Base-by-base conservation (phyloP, 2,329 filamentous ascomycete species). In the Colletotrichum coccodes region DNA sequence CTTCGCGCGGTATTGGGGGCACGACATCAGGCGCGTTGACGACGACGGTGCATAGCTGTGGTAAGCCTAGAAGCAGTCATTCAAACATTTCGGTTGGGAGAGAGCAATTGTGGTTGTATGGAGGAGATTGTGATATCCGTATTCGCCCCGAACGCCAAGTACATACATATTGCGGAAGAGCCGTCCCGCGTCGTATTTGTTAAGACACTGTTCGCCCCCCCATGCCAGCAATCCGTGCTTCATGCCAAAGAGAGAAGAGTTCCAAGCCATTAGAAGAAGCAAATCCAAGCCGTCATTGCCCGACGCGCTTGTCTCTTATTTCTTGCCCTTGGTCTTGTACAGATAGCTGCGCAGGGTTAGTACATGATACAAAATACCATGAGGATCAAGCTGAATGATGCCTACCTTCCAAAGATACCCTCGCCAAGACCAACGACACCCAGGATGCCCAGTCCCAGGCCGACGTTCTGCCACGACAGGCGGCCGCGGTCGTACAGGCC, bases 401-500 rank as follows among this genome's bases (percentile, higher is more conserved):
- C 79, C 70, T 79, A 89, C 78, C 80, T 77, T 60, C 84, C 84
- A 52, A 89, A 72, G 30, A 86, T 75, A 18, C 83, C 80, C 79
- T 90, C 85, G 2, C 83, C 80, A 16, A 82, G 79, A 26, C 85
- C 85, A 2, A 89, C 84, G 6, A 80, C 78, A 4, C 84, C 82
- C 3, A 88, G 60, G 44, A 89, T 81, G 47, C 86, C 86, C 12
- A 85, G 77, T 5, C 87, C 87, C 0, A 87, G 64, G 21, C 86
- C 84, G 18, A 85, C 78, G 65, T 78, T 80, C 79, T 85, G 82
- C 84, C 84, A 87, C 72, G 79, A 80, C 58, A 89, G 77, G 50
- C 80, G 79, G 50, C 85, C 85, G 60, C 80, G 81, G 76, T 89
- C 84, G 73, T 88, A 87, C 71, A 89, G 79, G 7, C 83, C 84